Base-by-base conservation (phyloP, 768 basidiomycete species). In the Coprinopsis marcescibilis region DNA sequence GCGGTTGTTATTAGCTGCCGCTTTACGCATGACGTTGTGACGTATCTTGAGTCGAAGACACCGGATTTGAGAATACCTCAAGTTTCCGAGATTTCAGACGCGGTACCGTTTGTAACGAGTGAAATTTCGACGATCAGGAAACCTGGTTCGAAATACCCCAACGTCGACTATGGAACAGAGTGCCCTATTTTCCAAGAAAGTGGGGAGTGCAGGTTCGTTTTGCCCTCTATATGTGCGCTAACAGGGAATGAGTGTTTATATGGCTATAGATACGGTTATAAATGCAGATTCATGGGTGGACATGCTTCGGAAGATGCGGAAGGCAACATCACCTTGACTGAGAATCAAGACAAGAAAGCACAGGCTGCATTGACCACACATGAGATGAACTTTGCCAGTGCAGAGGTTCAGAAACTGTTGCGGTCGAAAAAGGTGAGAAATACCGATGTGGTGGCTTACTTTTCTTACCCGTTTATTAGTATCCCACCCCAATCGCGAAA, bases 241-340 rank as follows among this genome's bases (percentile, higher is more conserved):
- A 32, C 8, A 8, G 30, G 10, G n/a, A 32, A 8, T 32, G 10
- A 32, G 8, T 32, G 30, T 32, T 8, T n/a, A 12, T 23, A 15
- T 21, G 6, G 19, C 15, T n/a, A 47, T 47, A 77, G 73, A 43
- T 80, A 78, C 55, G 96, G 93, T 10, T 83, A 88, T 63, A 90
- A 92, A 62, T 99, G 96, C 61, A 81, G 96, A 2, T 96, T 87
- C 65, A 75, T 96, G 4, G 84, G 85, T 11, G 83, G 78, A 2
- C 95, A 99, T 62, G 66, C 85, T 10, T 65, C 59, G 14, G 64
- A 66, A 27, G 68, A 73, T 25, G 71, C 71, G 13, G 64, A 68
- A 12, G 80, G 77, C 1, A 52, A 63, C 2, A 54, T 77, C 13
- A 61, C 62, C 20, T 57, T 85, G 1, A 50, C 73, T 0, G 65